Evolutionary conservation across 2,329 filamentous ascomycete genomes (phyloP).

Genomic region (Geosmithia putterillii): DNA sequence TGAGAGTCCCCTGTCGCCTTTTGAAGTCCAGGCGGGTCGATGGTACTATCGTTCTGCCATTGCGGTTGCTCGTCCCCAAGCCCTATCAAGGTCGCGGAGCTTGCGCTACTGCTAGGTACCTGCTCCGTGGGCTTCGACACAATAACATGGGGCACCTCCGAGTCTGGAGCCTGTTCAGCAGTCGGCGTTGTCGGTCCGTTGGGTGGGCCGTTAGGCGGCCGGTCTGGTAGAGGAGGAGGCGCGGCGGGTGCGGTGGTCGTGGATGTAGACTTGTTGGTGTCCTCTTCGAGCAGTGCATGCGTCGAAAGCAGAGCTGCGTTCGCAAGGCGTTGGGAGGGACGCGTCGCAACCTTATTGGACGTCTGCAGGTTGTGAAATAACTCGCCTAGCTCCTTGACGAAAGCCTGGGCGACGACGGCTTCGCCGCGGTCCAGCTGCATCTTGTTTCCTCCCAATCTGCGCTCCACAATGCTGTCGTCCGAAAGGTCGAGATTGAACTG

Average conservation of each 20-base stretch:
- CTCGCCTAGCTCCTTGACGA: constrained; percentile 58
- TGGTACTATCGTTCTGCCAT: background rate
- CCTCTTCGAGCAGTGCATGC: constrained; percentile 19
- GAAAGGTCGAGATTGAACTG: constrained; percentile 55
- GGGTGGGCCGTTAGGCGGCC: constrained; percentile 29
- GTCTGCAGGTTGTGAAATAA: constrained; percentile 62
- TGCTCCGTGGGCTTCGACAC: constrained; percentile 6
- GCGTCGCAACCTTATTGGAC: constrained; percentile 48
- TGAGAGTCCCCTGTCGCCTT: background rate
- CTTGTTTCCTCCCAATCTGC: constrained; percentile 60
- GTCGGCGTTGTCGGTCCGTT: constrained; percentile 18
- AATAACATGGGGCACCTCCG: constrained; percentile 8
- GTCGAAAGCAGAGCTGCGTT: constrained; percentile 60
- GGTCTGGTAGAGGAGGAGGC: constrained; percentile 37
- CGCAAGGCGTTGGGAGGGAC: constrained; percentile 65
- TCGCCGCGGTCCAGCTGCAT: constrained; percentile 38
- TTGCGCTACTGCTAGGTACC: constrained; percentile 31
- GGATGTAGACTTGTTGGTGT: constrained; percentile 13
- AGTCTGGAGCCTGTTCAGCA: background rate
- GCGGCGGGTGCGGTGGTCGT: constrained; percentile 7
- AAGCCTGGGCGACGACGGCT: constrained; percentile 58
- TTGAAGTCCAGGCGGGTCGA: background rate
- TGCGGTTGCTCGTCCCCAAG: constrained; percentile 1
- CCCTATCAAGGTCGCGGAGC: constrained; percentile 37
- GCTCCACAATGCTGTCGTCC: constrained; percentile 48